These are phyloP conservation scores for Penicillium coffeae DNA, from an alignment of 495 filamentous ascomycete species.

Conservation along the genomic window DNA sequence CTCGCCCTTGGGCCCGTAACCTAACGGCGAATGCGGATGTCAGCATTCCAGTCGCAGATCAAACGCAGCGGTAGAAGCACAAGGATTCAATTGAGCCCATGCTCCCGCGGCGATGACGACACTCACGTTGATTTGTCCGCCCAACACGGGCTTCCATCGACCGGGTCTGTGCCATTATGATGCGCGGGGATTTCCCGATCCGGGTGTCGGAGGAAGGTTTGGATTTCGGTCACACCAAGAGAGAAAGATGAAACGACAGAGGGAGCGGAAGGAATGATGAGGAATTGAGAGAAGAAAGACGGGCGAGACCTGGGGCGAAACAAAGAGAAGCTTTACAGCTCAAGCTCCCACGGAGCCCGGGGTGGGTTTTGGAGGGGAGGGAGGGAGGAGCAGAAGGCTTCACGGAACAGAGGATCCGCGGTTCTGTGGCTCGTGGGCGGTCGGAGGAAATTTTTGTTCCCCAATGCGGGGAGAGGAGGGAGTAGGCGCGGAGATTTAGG, in stretches of 20 bases:
- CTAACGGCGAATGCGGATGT: conserved; percentile 42
- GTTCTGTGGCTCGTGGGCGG: background rate
- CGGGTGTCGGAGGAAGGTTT: background rate
- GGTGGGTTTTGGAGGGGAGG: background rate
- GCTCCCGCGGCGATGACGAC: background rate
- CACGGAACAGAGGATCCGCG: background rate
- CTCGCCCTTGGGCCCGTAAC: conserved; percentile 88
- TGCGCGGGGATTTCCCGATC: conserved; percentile 11
- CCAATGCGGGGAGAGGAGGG: conserved; percentile 10
- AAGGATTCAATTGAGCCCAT: background rate
- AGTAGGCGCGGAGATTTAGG: conserved; percentile 20
- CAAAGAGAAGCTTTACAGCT: background rate
- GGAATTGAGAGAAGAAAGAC: conserved; percentile 3
- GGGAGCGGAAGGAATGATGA: conserved; percentile 4
- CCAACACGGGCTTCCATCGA: conserved; percentile 76
- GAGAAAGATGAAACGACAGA: background rate
- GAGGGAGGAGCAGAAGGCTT: background rate
- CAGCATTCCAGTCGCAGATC: background rate
- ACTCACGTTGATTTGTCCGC: conserved; percentile 74
- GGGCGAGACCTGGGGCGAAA: too few species aligned
- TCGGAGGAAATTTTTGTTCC: conserved; percentile 28
- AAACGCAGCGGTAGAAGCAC: background rate
- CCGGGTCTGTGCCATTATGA: conserved; percentile 58
- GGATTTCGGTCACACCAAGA: conserved; percentile 3
- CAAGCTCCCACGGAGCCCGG: conserved; percentile 18